Evolutionary conservation across 768 basidiomycete genomes (phyloP).

Genomic region (Tylopilus balloui): DNA sequence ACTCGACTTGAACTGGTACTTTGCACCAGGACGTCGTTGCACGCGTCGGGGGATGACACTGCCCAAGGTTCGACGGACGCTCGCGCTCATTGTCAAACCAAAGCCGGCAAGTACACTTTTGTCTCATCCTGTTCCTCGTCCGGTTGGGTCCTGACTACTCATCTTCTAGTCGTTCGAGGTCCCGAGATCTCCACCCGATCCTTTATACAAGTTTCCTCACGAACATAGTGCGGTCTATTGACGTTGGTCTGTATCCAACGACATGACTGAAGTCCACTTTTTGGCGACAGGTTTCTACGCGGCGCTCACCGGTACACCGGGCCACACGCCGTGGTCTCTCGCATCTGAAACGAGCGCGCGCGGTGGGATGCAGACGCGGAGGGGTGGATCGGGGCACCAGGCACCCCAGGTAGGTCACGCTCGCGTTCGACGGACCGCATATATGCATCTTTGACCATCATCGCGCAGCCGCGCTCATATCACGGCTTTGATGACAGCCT

Average conservation of each 20-base stretch:
- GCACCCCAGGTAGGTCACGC: background rate
- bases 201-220: constrained; percentile 24
- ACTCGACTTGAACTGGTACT: background rate
- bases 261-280: background rate
- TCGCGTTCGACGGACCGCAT: background rate
- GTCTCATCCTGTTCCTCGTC: background rate
- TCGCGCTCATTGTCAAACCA: constrained; percentile 27
- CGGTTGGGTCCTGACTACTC: background rate
- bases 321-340: constrained; percentile 10
- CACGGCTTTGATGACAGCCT: background rate
- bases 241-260: background rate
- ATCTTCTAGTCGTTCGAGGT: constrained; percentile 23
- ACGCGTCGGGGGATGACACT: constrained; percentile 7
- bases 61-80: constrained; percentile 11
- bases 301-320: constrained; percentile 20
- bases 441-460: background rate
- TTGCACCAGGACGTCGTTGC: too few species aligned
- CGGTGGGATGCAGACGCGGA: background rate
- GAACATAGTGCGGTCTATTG: constrained; percentile 15
- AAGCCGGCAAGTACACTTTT: constrained; percentile 23
- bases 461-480: background rate
- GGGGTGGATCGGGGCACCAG: background rate
- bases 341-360: background rate
- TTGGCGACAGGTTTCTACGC: constrained; percentile 18
- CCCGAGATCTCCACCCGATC: constrained; percentile 25